phyloP scores from a whole-genome alignment of 768 basidiomycete genomes.

The Termitomyces sp. region DNA sequence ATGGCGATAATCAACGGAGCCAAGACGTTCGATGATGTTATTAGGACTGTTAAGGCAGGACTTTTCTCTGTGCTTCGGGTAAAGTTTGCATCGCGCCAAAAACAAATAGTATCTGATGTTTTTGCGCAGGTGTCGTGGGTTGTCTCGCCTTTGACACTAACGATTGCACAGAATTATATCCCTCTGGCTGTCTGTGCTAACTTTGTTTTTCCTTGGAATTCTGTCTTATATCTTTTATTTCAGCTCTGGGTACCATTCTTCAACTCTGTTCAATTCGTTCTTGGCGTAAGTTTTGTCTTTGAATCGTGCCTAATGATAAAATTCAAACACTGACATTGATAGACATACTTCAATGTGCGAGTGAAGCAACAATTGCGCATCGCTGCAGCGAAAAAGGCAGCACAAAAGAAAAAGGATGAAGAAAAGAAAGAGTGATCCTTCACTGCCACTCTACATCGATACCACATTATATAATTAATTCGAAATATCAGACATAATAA shows the following conservation, averaged over 20 bases:
- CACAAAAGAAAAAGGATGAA: conserved; percentile 23
- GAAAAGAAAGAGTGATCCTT: not conserved
- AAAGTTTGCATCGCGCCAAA: conserved; percentile 12
- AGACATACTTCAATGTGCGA: conserved; percentile 74
- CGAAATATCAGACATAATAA: conserved; percentile 26
- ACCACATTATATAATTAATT: conserved; percentile 16
- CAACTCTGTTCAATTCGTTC: conserved; percentile 67
- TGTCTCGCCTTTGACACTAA: conserved; percentile 67
- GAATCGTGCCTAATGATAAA: not conserved
- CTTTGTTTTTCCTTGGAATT: not conserved
- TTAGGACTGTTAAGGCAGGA: conserved; percentile 63
- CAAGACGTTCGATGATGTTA: conserved; percentile 54
- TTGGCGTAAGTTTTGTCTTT: conserved; percentile 51
- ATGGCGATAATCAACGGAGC: conserved; percentile 86
- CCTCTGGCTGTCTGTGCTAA: conserved; percentile 56
- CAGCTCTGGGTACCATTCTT: conserved; percentile 90
- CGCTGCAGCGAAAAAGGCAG: conserved; percentile 49
- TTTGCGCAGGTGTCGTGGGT: conserved; percentile 71
- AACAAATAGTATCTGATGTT: not conserved
- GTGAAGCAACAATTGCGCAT: conserved; percentile 54
- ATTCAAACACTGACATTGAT: conserved; percentile 5
- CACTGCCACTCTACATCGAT: conserved; percentile 1
- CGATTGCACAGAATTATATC: conserved; percentile 75
- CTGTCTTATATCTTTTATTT: not conserved
- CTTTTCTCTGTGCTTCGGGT: conserved; percentile 75